Evolutionary conservation across 441 rosid species (phyloP), one percentile per base, ranked within the genome.

Genomic region (Viola pubescens): DNA sequence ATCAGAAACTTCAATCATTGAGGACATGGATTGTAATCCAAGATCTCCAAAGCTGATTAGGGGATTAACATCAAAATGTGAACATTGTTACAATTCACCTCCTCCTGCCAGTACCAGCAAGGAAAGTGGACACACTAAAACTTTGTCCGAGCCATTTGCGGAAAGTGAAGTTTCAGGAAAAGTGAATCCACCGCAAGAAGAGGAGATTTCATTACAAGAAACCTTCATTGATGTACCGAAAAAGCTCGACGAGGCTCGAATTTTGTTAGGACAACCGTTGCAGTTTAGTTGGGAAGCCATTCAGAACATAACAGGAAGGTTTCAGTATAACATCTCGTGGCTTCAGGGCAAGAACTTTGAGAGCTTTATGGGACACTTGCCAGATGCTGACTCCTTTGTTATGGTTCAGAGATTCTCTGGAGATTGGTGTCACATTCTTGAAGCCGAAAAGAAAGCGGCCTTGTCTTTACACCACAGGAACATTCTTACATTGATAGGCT

Each of bases 371-470:
- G 77, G 79, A 34, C 60, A 59, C 56, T 39, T 72, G 19, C 16
- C 40, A 6, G 71, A 69, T n/a, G 9, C 39, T 9, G 48, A 58
- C 4, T 47, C 66, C 4, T 4, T 58, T 45, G 71, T 74, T 50
- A 26, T 71, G 37, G 69, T 71, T 12, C 69, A 64, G 60, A 71
- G 56, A 60, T 61, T 50, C 52, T 34, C 3, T 7, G 66, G 57
- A 58, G 19, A 34, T 62, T 59, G 46, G 13, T 5, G 8, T 10
- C 6, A 49, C 59, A 55, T 74, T 55, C 67, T 77, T 46, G 75
- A 60, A 58, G 77, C 75, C 42, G 77, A 77, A 69, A 69, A 13
- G 71, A 69, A 55, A 60, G 81, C 81, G 37, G 75, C 76, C 11
- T 40, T 48, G 61, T 63, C 52, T 47, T 60, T 74, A 59, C 59